Base-by-base conservation (phyloP, 805 yeast species). In the Cyberlindnera americana region DNA sequence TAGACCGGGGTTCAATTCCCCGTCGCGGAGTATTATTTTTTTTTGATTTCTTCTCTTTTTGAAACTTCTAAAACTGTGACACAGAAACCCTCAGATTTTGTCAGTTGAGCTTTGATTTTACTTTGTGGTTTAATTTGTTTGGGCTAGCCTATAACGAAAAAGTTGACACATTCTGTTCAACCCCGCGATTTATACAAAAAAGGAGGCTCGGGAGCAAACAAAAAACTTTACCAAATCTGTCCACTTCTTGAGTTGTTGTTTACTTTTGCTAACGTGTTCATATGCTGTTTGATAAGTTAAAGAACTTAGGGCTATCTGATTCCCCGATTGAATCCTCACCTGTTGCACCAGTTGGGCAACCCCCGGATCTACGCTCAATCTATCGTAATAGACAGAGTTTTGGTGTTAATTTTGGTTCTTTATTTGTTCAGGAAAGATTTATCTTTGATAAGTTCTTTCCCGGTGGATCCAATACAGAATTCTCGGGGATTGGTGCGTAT, bases 371-470 rank as follows among this genome's bases (percentile, higher is more conserved):
- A 37, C 64, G 60, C 29, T 69, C 78, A 18, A 71, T 84, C n/a
- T 78, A 70, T 52, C 81, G 73, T 50, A 62, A 71, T 16, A 65
- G 93, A 37, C 65, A 65, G 50, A 85, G 86, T 55, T 79, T 75
- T 55, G 98, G 96, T 6, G 95, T 86, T 23, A 90, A 89, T 60
- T 65, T 90, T 29, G 98, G 98, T 0, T 73, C 89, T 0, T 61
- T 83, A 41, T 90, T 89, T 59, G 81, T 89, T 1, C 68, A 78
- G 33, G 97, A 90, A 56, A 80, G 78, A 51, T 90, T 86, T 80
- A 85, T 88, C 25, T 83, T 64, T 58, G 82, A 75, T 40, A 65
- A 71, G 29, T 61, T 81, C 40, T 84, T 85, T 52, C 69, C 73
- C 3, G 77, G 75, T 16, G 74, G 73, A 19, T 70, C 85, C 2